Conservation (phyloP, 2,329 filamentous ascomycete species). For the Ceratocystis smalleyi region DNA sequence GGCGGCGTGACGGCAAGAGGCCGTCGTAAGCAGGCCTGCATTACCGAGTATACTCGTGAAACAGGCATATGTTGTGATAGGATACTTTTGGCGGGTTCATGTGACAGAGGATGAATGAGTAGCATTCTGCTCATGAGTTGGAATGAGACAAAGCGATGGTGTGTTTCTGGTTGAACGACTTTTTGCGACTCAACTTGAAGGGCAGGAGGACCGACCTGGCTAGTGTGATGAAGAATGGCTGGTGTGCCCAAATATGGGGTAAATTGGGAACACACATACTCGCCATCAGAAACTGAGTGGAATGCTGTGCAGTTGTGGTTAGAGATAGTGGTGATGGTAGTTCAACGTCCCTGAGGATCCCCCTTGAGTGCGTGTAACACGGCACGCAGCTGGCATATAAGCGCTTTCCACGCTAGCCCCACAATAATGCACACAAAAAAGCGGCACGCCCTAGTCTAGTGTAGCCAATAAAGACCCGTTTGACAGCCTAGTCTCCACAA, state of each 20-base stretch:
- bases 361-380: background rate
- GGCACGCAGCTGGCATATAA: background rate
- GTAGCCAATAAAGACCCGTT: background rate
- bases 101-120: background rate
- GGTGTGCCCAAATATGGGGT: too few species aligned
- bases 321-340: too few species aligned
- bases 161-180: background rate
- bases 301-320: too few species aligned
- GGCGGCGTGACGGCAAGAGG: background rate
- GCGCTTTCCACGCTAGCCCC: background rate
- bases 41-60: background rate
- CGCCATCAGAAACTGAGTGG: too few species aligned
- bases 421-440: background rate
- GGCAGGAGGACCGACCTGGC: too few species aligned
- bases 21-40: background rate
- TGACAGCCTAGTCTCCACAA: background rate
- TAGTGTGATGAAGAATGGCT: too few species aligned
- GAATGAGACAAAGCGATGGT: background rate
- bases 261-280: too few species aligned
- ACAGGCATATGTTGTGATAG: background rate
- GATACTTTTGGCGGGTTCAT: background rate
- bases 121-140: background rate
- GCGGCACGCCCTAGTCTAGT: background rate
- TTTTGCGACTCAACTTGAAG: background rate
- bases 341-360: too few species aligned